Base-by-base conservation (phyloP, 148 eudicot species). In the Persicaria maculosa region DNA sequence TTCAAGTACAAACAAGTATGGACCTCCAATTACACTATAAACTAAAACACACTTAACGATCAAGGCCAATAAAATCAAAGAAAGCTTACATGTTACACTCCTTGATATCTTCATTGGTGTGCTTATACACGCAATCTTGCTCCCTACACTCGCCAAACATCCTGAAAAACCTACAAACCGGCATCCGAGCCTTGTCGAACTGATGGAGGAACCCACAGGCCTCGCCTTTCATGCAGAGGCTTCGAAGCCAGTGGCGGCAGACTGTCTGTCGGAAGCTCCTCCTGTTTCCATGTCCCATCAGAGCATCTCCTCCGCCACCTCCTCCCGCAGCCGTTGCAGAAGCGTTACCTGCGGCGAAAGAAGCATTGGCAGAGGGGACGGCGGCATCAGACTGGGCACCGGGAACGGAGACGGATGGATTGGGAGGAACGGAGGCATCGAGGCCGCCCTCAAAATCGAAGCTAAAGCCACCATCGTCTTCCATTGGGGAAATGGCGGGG, bases 111-210 rank as follows among this genome's bases (percentile, higher is more conserved):
- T 95, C 98, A 77, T 92, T 92, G 1, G 96, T 92, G 71, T 95
- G 98, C 81, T 95, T 95, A 80, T 92, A 95, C n/a, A 95, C 97
- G 75, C 98, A 95, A 74, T 95, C 98, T 69, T 90, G 96, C 80
- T 95, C 97, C 0, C 98, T 81, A 52, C 98, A 95, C 85, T 95
- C 98, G 4, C 98, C 98, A 59, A 87, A 95, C 48, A 87, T 71
- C 61, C 96, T 78, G 50, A 87, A 95, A 61, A 95, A 95, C 20
- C 98, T 73, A 73, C 98, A 95, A 57, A 95, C 84, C 1, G 98
- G 98, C 98, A 95, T 95, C 65, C 97, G 81, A 9, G 98, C 64
- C 86, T 95, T 95, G 68, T 95, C 98, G 52, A 87, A 95, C 83
- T 95, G 98, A 73, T 95, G 98, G 31, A 95, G 88, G 76, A 95